Base-by-base conservation (phyloP, 306 rosid genomes). In the Delonix regia region DNA sequence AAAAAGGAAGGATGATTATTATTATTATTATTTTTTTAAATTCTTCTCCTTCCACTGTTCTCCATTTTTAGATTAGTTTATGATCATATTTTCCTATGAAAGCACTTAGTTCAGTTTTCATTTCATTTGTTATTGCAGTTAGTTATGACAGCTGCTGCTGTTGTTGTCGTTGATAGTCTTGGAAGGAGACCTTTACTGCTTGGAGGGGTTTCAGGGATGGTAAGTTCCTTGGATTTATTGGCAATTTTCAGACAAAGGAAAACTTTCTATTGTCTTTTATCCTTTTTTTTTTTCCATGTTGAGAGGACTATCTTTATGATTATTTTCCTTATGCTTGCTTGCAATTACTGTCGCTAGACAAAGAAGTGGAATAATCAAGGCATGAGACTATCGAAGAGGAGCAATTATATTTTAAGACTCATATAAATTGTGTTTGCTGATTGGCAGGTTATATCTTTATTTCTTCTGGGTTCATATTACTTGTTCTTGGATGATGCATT, bases 181-280 rank as follows among this genome's bases (percentile, higher is more conserved):
- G 99, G 99, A 74, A 93, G 99, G 89, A 91, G 99, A 72, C 99
- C 99, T 82, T 83, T 93, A 86, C 87, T 95, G 21, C 91, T 95
- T 68, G 92, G 96, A 73, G 99, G 99, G 73, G 98, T 95, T 81
- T 86, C 92, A 57, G 99, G 99, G 83, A 91, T 95, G 79, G 99
- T 95, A 77, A 82, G 91, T 69, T 4, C 21, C 18, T 42, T 56
- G 45, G 22, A 38, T 65, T 38, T 39, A 66, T 39, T 39, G 52
- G 62, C 59, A 63, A 69, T 55, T 60, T 82, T 34, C 57, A 8
- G 47, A 79, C 47, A 73, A 19, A 59, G 59, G 49, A 69, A 63
- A 33, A 47, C 63, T 27, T 19, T n/a, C 61, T 33, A 9, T 8
- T 63, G 25, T 36, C 18, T 48, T 3, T 65, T 66, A 16, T 57